Conservation (phyloP, 306 rosid species). For the Lathyrus tuberosus region DNA sequence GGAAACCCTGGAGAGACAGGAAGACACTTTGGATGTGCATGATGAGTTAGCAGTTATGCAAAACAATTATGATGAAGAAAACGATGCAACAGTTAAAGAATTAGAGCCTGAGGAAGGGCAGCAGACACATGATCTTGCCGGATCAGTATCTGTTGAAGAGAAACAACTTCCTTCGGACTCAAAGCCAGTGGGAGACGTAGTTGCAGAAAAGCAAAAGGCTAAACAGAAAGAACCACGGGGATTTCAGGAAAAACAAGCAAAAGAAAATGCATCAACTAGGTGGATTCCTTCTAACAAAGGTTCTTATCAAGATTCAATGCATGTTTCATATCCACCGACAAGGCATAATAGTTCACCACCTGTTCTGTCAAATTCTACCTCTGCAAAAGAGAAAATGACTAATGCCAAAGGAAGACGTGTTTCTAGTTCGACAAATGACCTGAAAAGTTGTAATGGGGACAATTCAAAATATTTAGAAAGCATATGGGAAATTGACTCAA, state of each 20-base stretch:
- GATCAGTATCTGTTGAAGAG: constrained; percentile 44
- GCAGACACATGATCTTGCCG: constrained; percentile 50
- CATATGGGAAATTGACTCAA: constrained; percentile 46
- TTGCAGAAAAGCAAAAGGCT: constrained; percentile 55
- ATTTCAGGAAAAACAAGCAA: constrained; percentile 55
- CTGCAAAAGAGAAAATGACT: constrained; percentile 50
- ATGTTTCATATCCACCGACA: constrained; percentile 67
- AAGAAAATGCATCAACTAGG: constrained; percentile 62
- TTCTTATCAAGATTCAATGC: constrained; percentile 63
- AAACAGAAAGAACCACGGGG: constrained; percentile 61
- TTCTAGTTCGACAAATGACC: constrained; percentile 50
- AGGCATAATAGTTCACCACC: constrained; percentile 60
- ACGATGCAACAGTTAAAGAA: constrained; percentile 39
- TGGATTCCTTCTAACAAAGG: constrained; percentile 80
- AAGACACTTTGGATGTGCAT: constrained; percentile 36
- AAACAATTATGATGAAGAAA: constrained; percentile 51
- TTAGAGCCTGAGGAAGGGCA: constrained; percentile 52
- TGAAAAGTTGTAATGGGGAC: constrained; percentile 44
- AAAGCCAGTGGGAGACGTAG: constrained; percentile 50
- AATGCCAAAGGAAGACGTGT: constrained; percentile 52
- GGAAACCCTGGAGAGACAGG: constrained; percentile 50
- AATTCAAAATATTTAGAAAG: constrained; percentile 49
- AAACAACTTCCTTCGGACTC: constrained; percentile 50
- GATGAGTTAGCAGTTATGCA: constrained; percentile 54
- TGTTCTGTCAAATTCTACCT: constrained; percentile 42